Conservation (phyloP, 75 land plant genomes). For the Ceratopteris richardii region DNA sequence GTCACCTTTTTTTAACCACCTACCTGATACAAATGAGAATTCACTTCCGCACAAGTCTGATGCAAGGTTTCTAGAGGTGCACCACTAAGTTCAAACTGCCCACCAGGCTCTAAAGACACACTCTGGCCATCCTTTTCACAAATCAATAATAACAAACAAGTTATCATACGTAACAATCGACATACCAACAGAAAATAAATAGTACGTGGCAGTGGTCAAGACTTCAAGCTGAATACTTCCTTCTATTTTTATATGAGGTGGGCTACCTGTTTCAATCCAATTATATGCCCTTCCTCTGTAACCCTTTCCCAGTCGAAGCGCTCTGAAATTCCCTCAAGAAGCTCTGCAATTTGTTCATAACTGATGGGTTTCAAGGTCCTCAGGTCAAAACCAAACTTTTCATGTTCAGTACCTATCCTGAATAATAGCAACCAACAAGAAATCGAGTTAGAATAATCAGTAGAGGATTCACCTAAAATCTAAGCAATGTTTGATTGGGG, state of each 20-base stretch:
- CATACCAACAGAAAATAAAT: no score
- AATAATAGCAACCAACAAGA: constrained; percentile 3
- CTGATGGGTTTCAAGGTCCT: constrained; percentile 62
- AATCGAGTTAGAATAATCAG: neutral
- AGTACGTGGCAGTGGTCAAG: no score
- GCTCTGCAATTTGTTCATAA: constrained; percentile 79
- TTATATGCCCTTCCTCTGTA: constrained; percentile 77
- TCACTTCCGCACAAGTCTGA: constrained; percentile 99
- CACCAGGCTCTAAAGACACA: constrained; percentile 96
- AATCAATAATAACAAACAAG: constrained; percentile 4
- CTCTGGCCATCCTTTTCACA: constrained; percentile 90
- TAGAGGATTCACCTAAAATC: neutral
- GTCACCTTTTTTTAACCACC: neutral
- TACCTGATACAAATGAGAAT: constrained; percentile 98
- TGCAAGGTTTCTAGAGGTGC: constrained; percentile 97
- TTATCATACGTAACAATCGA: no score
- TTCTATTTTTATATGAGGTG: no score
- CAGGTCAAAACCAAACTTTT: constrained; percentile 92
- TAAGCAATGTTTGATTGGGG: neutral
- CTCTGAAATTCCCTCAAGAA: constrained; percentile 77
- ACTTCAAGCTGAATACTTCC: no score
- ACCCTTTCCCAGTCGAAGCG: constrained; percentile 91
- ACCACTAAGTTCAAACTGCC: constrained; percentile 99
- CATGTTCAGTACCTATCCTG: constrained; percentile 99
- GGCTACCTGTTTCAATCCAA: constrained; percentile 80